These are phyloP conservation scores for Beauveria sp. DNA, from an alignment of 2,329 filamentous ascomycete genomes.

Conservation along the genomic window DNA sequence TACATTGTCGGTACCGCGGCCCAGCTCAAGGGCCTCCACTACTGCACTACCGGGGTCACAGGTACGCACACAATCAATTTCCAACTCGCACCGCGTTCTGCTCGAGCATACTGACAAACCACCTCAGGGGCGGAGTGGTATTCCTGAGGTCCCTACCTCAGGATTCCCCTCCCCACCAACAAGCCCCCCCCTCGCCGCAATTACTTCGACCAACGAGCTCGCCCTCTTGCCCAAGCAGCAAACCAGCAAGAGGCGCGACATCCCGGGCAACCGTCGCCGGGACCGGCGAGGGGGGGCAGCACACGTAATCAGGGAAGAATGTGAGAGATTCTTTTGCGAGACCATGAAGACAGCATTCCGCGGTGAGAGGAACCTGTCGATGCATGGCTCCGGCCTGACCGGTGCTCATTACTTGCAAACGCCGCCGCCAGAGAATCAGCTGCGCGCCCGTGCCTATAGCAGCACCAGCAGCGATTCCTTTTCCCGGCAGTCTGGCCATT, in stretches of 20 bases:
- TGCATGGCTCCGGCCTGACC: slow-evolving; percentile 79
- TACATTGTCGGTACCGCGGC: slow-evolving; percentile 72
- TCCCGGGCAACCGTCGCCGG: slow-evolving; percentile 32
- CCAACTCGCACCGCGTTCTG: too few relatives aligned
- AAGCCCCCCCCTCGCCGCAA: slow-evolving; percentile 82
- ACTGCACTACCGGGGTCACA: slow-evolving; percentile 87
- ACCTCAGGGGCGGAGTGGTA: slow-evolving; percentile 73
- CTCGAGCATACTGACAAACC: neutral
- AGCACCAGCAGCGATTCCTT: neutral
- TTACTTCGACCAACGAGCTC: slow-evolving; percentile 61
- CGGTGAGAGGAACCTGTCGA: slow-evolving; percentile 79
- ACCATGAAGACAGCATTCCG: slow-evolving; percentile 88
- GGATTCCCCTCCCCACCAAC: slow-evolving; percentile 75
- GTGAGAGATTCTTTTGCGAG: slow-evolving; percentile 99
- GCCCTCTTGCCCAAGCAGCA: slow-evolving; percentile 51
- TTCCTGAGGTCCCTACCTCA: slow-evolving; percentile 85
- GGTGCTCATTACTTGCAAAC: slow-evolving; percentile 53
- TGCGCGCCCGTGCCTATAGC: slow-evolving; percentile 26
- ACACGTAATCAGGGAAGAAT: slow-evolving; percentile 96
- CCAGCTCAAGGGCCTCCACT: slow-evolving; percentile 78
- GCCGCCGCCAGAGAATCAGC: slow-evolving; percentile 44
- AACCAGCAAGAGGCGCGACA: slow-evolving; percentile 29
- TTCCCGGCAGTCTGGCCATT: slow-evolving; percentile 11
- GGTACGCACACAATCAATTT: slow-evolving; percentile 39
- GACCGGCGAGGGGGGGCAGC: slow-evolving; percentile 80